These are phyloP conservation scores for Fennellomyces sp. DNA, from an alignment of 371 early-diverging fungal genomes.

Conservation along the genomic window DNA sequence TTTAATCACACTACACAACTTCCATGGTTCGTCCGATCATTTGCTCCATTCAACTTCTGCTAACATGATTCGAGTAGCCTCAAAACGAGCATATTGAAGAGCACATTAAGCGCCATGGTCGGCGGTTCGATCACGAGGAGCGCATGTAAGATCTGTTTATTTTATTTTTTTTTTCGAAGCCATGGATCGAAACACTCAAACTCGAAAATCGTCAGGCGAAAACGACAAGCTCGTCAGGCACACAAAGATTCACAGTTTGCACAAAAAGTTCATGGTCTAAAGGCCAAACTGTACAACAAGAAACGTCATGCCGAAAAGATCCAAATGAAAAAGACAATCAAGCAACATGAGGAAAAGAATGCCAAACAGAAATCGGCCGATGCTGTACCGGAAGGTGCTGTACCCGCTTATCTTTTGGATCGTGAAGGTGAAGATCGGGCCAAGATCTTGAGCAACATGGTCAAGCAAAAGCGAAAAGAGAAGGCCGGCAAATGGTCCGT, in stretches of 20 bases:
- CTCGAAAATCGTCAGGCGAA: conserved; percentile 89
- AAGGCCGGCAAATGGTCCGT: conserved; percentile 99
- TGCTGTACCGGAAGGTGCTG: conserved; percentile 93
- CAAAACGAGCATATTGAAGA: conserved; percentile 99
- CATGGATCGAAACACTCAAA: no score
- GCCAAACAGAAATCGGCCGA: conserved; percentile 90
- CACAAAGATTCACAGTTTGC: conserved; percentile 94
- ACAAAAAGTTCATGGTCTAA: conserved; percentile 97
- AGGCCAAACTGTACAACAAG: conserved; percentile 99
- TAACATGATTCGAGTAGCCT: conserved; percentile 85
- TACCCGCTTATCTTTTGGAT: conserved; percentile 99
- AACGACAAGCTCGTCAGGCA: conserved; percentile 93
- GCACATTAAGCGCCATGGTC: conserved; percentile 97
- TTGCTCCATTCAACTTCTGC: no score
- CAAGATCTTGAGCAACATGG: conserved; percentile 98
- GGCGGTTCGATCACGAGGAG: conserved; percentile 96
- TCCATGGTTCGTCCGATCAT: no score
- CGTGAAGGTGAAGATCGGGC: conserved; percentile 97
- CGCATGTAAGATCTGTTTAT: conserved; percentile 84
- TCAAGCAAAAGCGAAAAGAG: conserved; percentile 99
- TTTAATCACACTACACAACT: no score
- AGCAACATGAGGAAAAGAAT: conserved; percentile 96
- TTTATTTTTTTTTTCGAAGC: not conserved
- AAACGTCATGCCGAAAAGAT: conserved; percentile 99
- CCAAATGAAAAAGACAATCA: conserved; percentile 99